These are phyloP conservation scores for Poa annua DNA, from an alignment of 176 grass and related monocot genomes.

Conservation along the genomic window DNA sequence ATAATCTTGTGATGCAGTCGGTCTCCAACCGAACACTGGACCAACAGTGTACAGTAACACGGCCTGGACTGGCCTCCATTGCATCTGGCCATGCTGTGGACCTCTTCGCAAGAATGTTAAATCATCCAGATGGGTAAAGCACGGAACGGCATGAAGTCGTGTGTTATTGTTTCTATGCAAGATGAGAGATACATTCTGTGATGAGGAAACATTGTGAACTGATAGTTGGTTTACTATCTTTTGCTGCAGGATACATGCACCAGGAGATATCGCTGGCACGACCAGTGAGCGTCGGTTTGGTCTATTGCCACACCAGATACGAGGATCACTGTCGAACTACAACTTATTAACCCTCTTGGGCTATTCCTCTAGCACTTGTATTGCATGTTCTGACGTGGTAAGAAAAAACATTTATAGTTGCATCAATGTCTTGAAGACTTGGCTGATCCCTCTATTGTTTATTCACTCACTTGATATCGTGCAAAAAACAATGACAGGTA, in stretches of 20 bases:
- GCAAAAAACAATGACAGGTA: constrained; percentile 51
- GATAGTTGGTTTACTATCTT: constrained; percentile 28
- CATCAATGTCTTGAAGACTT: background rate
- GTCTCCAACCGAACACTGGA: constrained; percentile 94
- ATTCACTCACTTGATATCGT: background rate
- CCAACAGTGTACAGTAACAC: constrained; percentile 97
- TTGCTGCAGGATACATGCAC: constrained; percentile 73
- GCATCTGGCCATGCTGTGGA: constrained; percentile 76
- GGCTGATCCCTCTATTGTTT: background rate
- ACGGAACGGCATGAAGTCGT: background rate
- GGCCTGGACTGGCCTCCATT: constrained; percentile 89
- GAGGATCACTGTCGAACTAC: constrained; percentile 77
- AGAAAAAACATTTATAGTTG: constrained; percentile 32
- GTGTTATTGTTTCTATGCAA: background rate
- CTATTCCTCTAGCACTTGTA: constrained; percentile 82
- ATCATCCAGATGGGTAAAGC: constrained; percentile 93
- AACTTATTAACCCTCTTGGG: constrained; percentile 79
- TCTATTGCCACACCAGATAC: constrained; percentile 85
- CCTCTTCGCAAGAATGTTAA: constrained; percentile 75
- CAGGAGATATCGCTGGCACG: constrained; percentile 70
- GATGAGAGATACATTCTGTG: background rate
- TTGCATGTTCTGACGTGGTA: constrained; percentile 81
- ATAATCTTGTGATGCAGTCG: constrained; percentile 56
- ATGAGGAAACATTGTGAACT: background rate
- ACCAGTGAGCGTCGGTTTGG: constrained; percentile 50